phyloP scores from a whole-genome alignment of 495 filamentous ascomycete species.

The Friedmanniomyces endolithicus region DNA sequence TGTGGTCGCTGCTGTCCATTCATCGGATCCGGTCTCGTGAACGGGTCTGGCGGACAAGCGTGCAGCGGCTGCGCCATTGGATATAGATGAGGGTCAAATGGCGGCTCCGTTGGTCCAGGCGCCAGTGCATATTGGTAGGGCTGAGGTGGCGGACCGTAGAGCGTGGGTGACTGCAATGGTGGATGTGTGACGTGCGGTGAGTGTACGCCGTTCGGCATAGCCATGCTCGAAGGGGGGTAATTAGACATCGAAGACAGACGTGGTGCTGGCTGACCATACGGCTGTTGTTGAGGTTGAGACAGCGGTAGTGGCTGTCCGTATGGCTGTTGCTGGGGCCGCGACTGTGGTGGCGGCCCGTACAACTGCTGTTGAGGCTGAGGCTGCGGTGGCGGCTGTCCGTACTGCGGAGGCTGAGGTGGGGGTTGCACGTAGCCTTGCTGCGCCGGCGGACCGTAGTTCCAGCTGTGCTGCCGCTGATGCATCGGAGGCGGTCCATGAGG shows the following conservation, averaged over 20 bases:
- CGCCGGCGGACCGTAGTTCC: conserved; percentile 12
- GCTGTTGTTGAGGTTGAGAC: conserved; percentile 11
- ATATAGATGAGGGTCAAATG: conserved; percentile 1
- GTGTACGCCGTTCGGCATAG: conserved; percentile 20
- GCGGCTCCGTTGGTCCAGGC: background rate
- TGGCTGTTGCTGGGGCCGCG: background rate
- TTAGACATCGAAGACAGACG: background rate
- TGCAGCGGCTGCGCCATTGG: conserved; percentile 11
- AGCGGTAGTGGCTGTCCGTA: conserved; percentile 3
- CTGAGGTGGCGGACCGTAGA: conserved; percentile 1
- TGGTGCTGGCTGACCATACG: conserved; percentile 6
- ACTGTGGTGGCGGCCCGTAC: background rate
- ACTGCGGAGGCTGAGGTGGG: background rate
- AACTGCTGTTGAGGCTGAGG: background rate
- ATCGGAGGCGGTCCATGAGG: conserved; percentile 1
- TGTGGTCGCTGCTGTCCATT: background rate
- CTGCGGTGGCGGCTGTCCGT: background rate
- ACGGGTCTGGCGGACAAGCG: background rate
- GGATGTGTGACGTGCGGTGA: conserved; percentile 16
- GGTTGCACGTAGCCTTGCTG: background rate
- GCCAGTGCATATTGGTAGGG: background rate
- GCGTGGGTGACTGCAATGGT: conserved; percentile 22
- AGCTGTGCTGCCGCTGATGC: conserved; percentile 12
- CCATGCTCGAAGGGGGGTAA: background rate
- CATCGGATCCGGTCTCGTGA: background rate